Base-by-base conservation (phyloP, 495 filamentous ascomycete genomes). In the Hapsidospora chrysogenum region DNA sequence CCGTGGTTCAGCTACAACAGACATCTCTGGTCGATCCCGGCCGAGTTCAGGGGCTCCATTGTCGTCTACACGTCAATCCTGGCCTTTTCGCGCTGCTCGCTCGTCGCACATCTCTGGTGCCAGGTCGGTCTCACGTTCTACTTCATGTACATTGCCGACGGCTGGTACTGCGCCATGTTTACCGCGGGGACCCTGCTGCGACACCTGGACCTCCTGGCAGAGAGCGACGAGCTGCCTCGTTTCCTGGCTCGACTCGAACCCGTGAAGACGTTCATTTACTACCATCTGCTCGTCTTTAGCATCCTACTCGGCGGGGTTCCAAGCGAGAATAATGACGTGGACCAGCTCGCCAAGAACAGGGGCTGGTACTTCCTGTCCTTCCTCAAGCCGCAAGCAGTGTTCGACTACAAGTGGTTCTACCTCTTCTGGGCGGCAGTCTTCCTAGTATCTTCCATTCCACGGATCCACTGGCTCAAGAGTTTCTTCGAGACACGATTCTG, bases 401-500 rank as follows among this genome's bases (percentile, higher is more conserved):
- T 49, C 20, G 64, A 72, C 42, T 57, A 42, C 42, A 57, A 61
- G 40, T 57, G 52, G 52, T 63, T 63, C 50, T 66, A 52, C 48
- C 49, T 63, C 9, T 59, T 56, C 36, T 53, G 70, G 38, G 74
- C 69, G 13, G 65, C 69, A 17, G 46, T 61, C 18, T 47, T 74
- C 15, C 58, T 78, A 37, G 68, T 77, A 4, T 55, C 58, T 13
- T 53, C 60, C 21, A 60, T 70, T n/a, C 58, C 62, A 11, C 49
- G 47, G 31, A 48, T 58, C 17, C 23, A 18, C n/a, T 57, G 48
- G 52, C 43, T 63, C 10, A 65, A 70, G 40, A 56, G 57, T 37
- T 57, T 74, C 23, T 77, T 78, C 51, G 68, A 64, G 37, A 64
- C 65, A 33, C 54, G 56, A 2, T 51, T 76, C 31, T 72, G 71